Conservation (phyloP, 805 yeast genomes). For the Suhomyces prunicola region DNA sequence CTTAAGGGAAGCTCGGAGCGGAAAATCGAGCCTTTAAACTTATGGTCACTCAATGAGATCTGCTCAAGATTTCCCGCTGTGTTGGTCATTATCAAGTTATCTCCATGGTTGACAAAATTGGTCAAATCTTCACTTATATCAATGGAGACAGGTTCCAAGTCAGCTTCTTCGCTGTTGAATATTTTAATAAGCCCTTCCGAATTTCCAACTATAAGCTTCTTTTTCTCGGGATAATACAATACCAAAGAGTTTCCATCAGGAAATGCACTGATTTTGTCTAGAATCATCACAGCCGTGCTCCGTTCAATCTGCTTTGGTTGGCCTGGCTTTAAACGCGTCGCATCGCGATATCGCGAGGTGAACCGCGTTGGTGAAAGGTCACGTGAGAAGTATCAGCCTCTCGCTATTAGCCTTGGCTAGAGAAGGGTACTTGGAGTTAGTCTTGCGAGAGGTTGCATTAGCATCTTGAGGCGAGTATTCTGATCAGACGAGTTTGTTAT, state of each 20-base stretch:
- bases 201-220: constrained; percentile 49
- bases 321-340: neutral
- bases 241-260: constrained; percentile 41
- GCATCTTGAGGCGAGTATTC: neutral
- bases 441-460: neutral
- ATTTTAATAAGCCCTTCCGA: constrained; percentile 53
- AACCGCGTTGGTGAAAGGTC: neutral
- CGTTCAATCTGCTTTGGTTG: neutral
- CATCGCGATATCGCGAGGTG: neutral
- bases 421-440: neutral
- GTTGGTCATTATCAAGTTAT: constrained; percentile 32
- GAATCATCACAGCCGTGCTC: constrained; percentile 4
- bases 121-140: constrained; percentile 50
- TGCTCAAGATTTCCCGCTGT: constrained; percentile 43
- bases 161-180: constrained; percentile 44
- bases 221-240: constrained; percentile 17
- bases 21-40: constrained; percentile 36
- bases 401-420: neutral
- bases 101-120: constrained; percentile 28
- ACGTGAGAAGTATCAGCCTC: neutral
- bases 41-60: constrained; percentile 29
- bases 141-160: constrained; percentile 58
- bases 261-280: constrained; percentile 32
- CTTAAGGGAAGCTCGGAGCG: constrained; percentile 48
- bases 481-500: neutral